Evolutionary conservation across 371 early-diverging fungal species (phyloP).

Genomic region (Polyrhizophydium stewartii): DNA sequence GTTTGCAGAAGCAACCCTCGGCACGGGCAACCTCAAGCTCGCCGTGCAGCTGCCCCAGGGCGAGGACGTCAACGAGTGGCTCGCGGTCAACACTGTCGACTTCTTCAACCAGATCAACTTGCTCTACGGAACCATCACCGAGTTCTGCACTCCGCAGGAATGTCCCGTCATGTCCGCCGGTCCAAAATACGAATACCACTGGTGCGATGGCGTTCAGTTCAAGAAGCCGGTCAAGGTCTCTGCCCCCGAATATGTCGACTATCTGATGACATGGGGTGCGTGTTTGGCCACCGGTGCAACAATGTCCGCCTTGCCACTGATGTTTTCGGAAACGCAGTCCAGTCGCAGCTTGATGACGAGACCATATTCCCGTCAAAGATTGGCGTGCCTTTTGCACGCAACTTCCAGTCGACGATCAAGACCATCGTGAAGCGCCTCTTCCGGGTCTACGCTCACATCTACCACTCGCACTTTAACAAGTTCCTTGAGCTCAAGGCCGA

Average conservation of each 20-base stretch:
- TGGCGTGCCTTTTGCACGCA: conserved; percentile 57
- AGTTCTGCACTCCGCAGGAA: conserved; percentile 67
- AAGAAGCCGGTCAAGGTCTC: conserved; percentile 72
- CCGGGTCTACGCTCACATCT: conserved; percentile 85
- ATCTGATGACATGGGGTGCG: conserved; percentile 68
- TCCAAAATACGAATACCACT: conserved; percentile 71
- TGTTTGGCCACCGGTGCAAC: neutral
- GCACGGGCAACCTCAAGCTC: conserved; percentile 63
- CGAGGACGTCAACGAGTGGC: conserved; percentile 83
- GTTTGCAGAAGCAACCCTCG: conserved; percentile 67
- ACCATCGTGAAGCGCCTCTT: conserved; percentile 76
- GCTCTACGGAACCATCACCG: conserved; percentile 80
- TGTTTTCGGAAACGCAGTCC: no score
- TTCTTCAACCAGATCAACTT: conserved; percentile 91
- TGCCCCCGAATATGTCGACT: conserved; percentile 82
- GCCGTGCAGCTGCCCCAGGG: conserved; percentile 79
- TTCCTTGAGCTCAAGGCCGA: conserved; percentile 70
- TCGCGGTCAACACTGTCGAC: conserved; percentile 86
- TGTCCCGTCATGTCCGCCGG: conserved; percentile 90
- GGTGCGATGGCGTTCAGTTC: conserved; percentile 71
- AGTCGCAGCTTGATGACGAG: conserved; percentile 74
- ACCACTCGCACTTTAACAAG: conserved; percentile 71
- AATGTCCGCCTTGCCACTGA: no score
- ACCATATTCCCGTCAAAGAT: conserved; percentile 71
- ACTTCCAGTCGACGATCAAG: conserved; percentile 49